Percentiles rank a stretch among this genome's conserved stretches.
Evolutionary conservation across 176 grass and related monocot species (phyloP).

Genomic region (Lolium multiflorum): DNA sequence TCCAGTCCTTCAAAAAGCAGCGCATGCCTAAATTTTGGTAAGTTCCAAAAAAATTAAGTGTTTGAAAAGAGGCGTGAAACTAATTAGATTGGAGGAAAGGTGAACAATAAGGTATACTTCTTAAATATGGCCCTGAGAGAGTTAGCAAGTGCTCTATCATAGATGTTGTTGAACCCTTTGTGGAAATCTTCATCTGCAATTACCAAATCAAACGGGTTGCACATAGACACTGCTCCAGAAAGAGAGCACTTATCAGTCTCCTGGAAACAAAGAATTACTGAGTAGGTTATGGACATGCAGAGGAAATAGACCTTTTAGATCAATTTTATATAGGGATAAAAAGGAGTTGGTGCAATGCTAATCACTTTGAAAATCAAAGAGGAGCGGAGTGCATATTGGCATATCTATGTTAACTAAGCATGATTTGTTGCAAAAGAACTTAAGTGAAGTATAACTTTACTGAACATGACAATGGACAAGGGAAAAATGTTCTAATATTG

Average conservation of each 20-base stretch:
- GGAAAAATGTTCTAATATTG: not conserved
- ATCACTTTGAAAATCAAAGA: not conserved
- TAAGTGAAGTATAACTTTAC: conserved; percentile 20
- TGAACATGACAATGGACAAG: not conserved
- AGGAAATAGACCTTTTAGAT: conserved; percentile 20
- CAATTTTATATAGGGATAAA: conserved; percentile 17
- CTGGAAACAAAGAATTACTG: conserved; percentile 47
- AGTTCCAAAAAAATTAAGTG: conserved; percentile 47
- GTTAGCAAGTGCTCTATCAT: conserved; percentile 84
- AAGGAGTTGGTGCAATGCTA: not conserved
- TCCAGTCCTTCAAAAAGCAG: conserved; percentile 79
- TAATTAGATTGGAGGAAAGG: conserved; percentile 31
- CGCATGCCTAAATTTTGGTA: conserved; percentile 72
- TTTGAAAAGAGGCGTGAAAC: conserved; percentile 24
- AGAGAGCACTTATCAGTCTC: conserved; percentile 77
- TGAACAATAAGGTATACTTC: conserved; percentile 61
- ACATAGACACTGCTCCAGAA: conserved; percentile 92
- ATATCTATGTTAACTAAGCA: conserved; percentile 22
- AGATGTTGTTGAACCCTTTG: conserved; percentile 95
- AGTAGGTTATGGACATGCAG: conserved; percentile 3
- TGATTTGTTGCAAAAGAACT: not conserved
- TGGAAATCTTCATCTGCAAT: conserved; percentile 99
- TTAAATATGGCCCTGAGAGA: conserved; percentile 70
- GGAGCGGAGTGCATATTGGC: not conserved
- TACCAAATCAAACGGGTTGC: conserved; percentile 95